phyloP scores from a whole-genome alignment of 176 grass and related monocot species.

The Microstegium vimineum region DNA sequence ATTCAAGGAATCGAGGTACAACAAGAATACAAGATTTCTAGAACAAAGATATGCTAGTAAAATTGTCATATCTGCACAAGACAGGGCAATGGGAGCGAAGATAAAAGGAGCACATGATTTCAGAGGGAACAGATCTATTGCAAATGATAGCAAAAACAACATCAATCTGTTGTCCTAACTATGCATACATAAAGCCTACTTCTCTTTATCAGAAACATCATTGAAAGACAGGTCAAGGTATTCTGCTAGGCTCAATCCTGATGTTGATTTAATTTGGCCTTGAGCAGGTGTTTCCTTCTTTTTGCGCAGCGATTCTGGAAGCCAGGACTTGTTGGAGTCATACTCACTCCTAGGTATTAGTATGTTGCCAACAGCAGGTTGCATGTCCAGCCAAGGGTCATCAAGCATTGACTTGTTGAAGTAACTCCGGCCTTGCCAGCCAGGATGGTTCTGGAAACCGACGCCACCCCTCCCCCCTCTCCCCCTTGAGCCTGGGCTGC shows the following conservation, averaged over 20 bases:
- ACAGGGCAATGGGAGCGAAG: background rate
- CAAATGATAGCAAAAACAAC: background rate
- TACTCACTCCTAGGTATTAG: constrained; percentile 14
- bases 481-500: constrained; percentile 27
- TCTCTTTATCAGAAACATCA: constrained; percentile 28
- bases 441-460: constrained; percentile 19
- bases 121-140: background rate
- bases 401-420: constrained; percentile 38
- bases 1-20: constrained; percentile 1
- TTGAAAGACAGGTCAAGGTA: constrained; percentile 52
- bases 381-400: constrained; percentile 45
- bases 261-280: background rate
- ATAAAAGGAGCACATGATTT: background rate
- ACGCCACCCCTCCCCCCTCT: constrained; percentile 28
- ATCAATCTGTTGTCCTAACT: background rate
- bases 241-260: constrained; percentile 40
- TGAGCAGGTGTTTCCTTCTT: constrained; percentile 30
- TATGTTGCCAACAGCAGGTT: constrained; percentile 48
- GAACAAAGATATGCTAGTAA: background rate
- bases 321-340: constrained; percentile 25
- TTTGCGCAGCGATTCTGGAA: constrained; percentile 23
- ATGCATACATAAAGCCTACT: background rate
- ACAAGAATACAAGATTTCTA: background rate
- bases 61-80: background rate
- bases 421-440: constrained; percentile 12